Percentiles rank a stretch among this genome's conserved stretches.
phyloP scores from a whole-genome alignment of 192 early-diverging fungal species.

The Coemansia sp. region DNA sequence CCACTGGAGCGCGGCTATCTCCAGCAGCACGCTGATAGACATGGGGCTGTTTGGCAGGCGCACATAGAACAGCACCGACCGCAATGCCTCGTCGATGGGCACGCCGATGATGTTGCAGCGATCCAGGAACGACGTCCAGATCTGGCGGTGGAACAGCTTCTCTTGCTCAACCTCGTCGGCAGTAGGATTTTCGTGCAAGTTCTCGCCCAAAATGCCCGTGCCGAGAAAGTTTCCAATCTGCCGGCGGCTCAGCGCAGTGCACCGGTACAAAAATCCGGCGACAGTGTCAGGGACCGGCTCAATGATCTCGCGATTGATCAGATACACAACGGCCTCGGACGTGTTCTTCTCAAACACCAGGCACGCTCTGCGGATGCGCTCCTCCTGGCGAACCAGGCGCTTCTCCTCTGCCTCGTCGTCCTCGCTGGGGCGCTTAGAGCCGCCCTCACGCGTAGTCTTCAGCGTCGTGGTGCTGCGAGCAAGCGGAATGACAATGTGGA shows the following conservation, averaged over 20 bases:
- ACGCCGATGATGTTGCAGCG: slow-evolving; percentile 51
- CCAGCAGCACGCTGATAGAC: slow-evolving; percentile 49
- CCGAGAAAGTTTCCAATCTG: slow-evolving; percentile 56
- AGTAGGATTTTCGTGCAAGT: slow-evolving; percentile 49
- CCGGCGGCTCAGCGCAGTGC: slow-evolving; percentile 54
- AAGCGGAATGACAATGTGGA: slow-evolving; percentile 52
- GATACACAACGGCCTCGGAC: slow-evolving; percentile 48
- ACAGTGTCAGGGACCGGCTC: slow-evolving; percentile 41
- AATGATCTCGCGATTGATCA: slow-evolving; percentile 55
- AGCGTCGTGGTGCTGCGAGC: slow-evolving; percentile 25
- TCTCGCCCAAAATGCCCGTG: slow-evolving; percentile 49
- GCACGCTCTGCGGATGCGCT: slow-evolving; percentile 52
- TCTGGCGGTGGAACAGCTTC: slow-evolving; percentile 52
- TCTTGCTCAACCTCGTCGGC: slow-evolving; percentile 54
- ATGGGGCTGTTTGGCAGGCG: slow-evolving; percentile 48
- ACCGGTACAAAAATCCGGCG: slow-evolving; percentile 54
- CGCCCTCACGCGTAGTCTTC: slow-evolving; percentile 41
- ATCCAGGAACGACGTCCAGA: slow-evolving; percentile 52
- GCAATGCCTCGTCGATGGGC: slow-evolving; percentile 56
- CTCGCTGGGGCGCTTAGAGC: slow-evolving; percentile 47
- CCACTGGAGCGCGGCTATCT: slow-evolving; percentile 56
- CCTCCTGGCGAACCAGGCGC: slow-evolving; percentile 48
- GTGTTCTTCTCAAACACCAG: slow-evolving; percentile 55
- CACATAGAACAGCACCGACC: slow-evolving; percentile 52
- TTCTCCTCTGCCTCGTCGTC: slow-evolving; percentile 50